Evolutionary conservation across 768 basidiomycete species (phyloP), one percentile per base, ranked within the genome.

Genomic region (Termitomyces sp.): DNA sequence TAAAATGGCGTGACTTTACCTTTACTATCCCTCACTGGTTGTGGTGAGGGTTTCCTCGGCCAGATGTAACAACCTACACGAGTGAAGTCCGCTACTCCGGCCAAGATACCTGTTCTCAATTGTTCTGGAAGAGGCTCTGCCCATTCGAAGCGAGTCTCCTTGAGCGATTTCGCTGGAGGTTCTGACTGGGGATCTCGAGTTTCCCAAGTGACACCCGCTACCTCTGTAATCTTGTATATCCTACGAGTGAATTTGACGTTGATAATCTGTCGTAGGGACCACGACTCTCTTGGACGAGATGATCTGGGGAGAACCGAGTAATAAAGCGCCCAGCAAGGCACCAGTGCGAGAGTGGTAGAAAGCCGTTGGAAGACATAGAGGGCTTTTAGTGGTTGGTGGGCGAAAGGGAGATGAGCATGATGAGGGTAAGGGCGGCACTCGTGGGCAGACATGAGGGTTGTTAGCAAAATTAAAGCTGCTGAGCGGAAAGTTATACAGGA

Each of bases 171-270:
- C 26, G 60, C 59, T 10, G 65, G 59, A 46, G 77, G 76, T 20
- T 69, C 74, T 18, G 61, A 52, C 30, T 75, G 72, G 0, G 81
- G 79, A 51, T 80, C 71, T 18, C 78, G 71, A 3, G 80, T 81
- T 41, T 74, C 75, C 76, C 79, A 81, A 9, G 79, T 82, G 20
- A 83, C 80, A 26, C 81, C 81, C 36, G 81, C 81, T 16, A 80
- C 76, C 61, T 83, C 80, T 13, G 80, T 80, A 52, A 83, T 76
- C 61, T 73, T 77, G 73, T 72, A 80, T 11, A 83, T 76, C 36
- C 81, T 74, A 36, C 78, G 74, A 0, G 76, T 81, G 62, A 82
- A 83, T 60, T 78, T 77, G 62, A 81, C 78, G 55, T 76, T 70
- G 60, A 83, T 65, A 43, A 80, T 73, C 66, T 82, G 80, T 28